phyloP scores from a whole-genome alignment of 225 moss, liverwort and hornwort species.

The Climacium dendroides region DNA sequence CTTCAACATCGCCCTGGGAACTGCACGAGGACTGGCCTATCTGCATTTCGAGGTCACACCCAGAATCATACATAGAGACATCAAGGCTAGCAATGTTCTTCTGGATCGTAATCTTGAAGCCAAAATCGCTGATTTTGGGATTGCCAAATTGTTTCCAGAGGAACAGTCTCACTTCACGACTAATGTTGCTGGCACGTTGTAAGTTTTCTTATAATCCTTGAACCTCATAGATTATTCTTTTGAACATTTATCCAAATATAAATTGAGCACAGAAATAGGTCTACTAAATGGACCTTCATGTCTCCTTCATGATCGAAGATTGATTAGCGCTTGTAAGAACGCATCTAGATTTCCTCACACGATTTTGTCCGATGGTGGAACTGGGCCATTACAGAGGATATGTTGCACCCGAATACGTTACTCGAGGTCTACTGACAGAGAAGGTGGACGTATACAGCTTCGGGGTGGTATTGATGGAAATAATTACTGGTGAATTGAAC shows the following conservation, averaged over 20 bases:
- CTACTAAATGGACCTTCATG: not conserved
- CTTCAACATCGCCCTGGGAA: slow-evolving; percentile 80
- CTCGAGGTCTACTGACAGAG: slow-evolving; percentile 35
- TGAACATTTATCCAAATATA: not conserved
- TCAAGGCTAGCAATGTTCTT: slow-evolving; percentile 86
- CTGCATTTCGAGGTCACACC: slow-evolving; percentile 84
- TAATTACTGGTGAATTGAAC: slow-evolving; percentile 32
- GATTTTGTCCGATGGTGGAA: not conserved
- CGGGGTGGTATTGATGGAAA: slow-evolving; percentile 46
- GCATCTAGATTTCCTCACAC: not conserved
- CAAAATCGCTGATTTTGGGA: slow-evolving; percentile 92
- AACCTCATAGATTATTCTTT: not conserved
- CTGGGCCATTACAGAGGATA: slow-evolving; percentile 31
- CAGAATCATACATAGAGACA: slow-evolving; percentile 88
- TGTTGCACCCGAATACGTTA: slow-evolving; percentile 45
- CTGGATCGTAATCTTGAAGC: slow-evolving; percentile 75
- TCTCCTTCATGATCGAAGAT: not conserved
- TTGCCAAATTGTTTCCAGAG: slow-evolving; percentile 64
- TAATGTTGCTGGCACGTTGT: slow-evolving; percentile 42
- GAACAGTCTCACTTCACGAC: slow-evolving; percentile 41
- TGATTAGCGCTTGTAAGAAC: not conserved
- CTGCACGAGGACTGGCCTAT: slow-evolving; percentile 83
- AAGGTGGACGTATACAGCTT: slow-evolving; percentile 53
- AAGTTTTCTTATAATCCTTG: not conserved
- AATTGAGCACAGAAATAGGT: not conserved